Evolutionary conservation across 495 filamentous ascomycete species (phyloP), one percentile per base, ranked within the genome.

Genomic region (Thermothielavioides terrestris): DNA sequence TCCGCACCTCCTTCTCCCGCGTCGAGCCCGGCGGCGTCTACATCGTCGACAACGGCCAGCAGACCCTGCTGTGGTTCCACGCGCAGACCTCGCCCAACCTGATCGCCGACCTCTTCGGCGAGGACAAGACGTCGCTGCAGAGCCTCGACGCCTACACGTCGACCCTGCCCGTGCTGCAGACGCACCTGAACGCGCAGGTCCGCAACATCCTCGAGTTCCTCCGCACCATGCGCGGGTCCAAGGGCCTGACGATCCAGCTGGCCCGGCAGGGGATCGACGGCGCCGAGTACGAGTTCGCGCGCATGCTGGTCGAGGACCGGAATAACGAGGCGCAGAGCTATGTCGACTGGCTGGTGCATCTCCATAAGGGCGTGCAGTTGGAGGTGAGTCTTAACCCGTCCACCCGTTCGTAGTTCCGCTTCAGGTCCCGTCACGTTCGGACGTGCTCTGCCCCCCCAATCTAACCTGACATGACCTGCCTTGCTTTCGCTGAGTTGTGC

Each of bases 311-410:
- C 42, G 92, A 99, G 70, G 92, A 99, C 63, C 78, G 92, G 54
- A 97, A 97, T 67, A 95, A 94, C 55, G 92, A 99, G 68, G 92
- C 92, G 27, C 88, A 91, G 67, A 91, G 85, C 57, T 97, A 99
- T 69, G 92, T 97, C 15, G 92, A 99, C 69, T 99, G 92, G 92
- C 68, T 99, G 66, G 92, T 99, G 46, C 88, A 95, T 68, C 72
- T 96, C 42, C 92, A 99, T 63, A 83, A 89, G 56, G 83, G 85
- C 60, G 87, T 97, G 52, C 89, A 94, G 64, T 68, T 95, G 49
- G 91, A 96, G 77, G 83, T 84, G 62, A 67, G 79, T 40, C 25
- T 21, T 46, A 18, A 18, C 38, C n/a, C 10, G 14, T 28, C 23
- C n/a, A n/a, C n/a, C n/a, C n/a, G n/a, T n/a, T n/a, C n/a, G n/a